Evolutionary conservation across 805 yeast genomes (phyloP), one percentile per base, ranked within the genome.

Genomic region (Yarrowia hollandica): DNA sequence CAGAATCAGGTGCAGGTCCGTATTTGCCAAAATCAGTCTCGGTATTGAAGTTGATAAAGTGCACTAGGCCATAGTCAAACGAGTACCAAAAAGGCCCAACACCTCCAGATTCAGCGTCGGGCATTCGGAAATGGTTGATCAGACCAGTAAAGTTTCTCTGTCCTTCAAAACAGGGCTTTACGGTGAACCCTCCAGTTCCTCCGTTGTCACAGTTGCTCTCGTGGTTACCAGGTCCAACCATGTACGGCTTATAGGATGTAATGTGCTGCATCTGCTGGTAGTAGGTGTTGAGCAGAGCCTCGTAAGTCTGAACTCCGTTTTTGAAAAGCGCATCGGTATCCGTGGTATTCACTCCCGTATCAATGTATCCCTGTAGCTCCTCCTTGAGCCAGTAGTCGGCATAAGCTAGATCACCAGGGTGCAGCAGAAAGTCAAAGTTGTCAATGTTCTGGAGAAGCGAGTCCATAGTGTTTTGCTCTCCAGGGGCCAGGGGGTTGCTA

Each of bases 31-130:
- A 61, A 52, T 69, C 72, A 1, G 72, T 67, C 60, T 69, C 72
- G 18, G 70, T 66, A 59, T 69, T 64, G 50, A 69, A 46, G 35
- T 62, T 63, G n/a, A 69, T 61, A 44, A 68, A 69, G 60, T 69
- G 72, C 9, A 63, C 72, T 55, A 63, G 58, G 14, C 71, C 71
- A 59, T 69, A 68, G 38, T 69, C 71, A 30, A 66, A 69, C 8
- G 72, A 69, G 60, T 68, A 69, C 72, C 72, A 69, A 63, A 69
- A 64, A 33, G 68, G 69, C 9, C 63, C 60, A 22, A 55, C 61
- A 18, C 67, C 69, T 18, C 64, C 66, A 15, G 70, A 63, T 46
- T 64, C 69, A 15, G 30, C 48, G n/a, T 61, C 44, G 9, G 72
- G 72, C 72, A 69, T 69, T 42, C 65, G 58, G 65, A 64, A 69